Evolutionary conservation across 1,284 basidiomycete species (phyloP).

Genomic region (Ceratorhiza oryzae-sativae): DNA sequence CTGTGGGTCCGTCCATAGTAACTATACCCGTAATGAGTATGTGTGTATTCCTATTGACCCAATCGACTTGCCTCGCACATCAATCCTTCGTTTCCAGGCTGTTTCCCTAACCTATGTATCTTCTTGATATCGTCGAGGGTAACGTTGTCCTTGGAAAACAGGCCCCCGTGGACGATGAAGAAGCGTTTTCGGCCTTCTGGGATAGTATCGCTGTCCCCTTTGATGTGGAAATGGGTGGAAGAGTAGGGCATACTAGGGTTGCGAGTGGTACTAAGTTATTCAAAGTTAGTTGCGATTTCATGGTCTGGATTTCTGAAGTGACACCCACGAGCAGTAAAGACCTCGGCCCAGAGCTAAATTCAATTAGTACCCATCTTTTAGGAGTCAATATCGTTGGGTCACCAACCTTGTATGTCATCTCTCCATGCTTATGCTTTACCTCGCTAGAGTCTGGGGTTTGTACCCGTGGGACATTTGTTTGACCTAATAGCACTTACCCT

Average conservation of each 20-base stretch:
- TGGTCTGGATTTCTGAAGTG: not conserved
- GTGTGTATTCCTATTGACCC: not conserved
- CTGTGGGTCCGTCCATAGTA: conserved; percentile 97
- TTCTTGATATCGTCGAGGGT: conserved; percentile 91
- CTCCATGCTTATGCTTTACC: conserved; percentile 93
- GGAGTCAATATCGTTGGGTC: not conserved
- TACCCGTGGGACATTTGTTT: not conserved
- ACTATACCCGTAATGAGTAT: conserved; percentile 48
- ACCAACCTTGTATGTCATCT: conserved; percentile 83
- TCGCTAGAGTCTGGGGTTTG: conserved; percentile 58
- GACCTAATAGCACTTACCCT: conserved; percentile 54
- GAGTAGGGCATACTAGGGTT: conserved; percentile 69
- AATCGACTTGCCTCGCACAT: conserved; percentile 71
- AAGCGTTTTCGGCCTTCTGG: conserved; percentile 85
- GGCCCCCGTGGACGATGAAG: conserved; percentile 95
- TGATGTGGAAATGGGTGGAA: conserved; percentile 51
- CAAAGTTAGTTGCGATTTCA: not conserved
- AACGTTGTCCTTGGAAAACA: conserved; percentile 94
- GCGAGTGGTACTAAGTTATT: conserved; percentile 79
- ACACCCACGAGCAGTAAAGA: conserved; percentile 85
- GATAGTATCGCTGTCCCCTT: conserved; percentile 70
- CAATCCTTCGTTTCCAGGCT: conserved; percentile 93
- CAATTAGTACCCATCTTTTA: not conserved
- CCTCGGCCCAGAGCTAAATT: conserved; percentile 85
- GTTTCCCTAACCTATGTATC: conserved; percentile 84